Conservation (phyloP, 2,329 filamentous ascomycete genomes). For the Exserohilum rostratum region DNA sequence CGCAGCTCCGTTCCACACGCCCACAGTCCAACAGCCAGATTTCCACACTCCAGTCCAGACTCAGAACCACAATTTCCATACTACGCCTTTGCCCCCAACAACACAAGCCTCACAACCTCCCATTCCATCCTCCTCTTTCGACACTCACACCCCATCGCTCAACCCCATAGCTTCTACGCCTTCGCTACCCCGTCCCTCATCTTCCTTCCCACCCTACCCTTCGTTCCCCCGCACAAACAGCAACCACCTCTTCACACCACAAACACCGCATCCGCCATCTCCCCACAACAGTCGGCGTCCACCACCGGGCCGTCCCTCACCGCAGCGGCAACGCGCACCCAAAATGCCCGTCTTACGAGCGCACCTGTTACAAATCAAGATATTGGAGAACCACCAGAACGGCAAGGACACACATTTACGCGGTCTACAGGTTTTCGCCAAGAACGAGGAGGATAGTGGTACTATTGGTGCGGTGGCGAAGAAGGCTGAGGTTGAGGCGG, state of each 20-base stretch:
- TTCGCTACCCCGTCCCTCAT: slow-evolving; percentile 15
- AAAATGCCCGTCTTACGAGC: slow-evolving; percentile 78
- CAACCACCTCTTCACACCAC: slow-evolving; percentile 6
- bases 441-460: slow-evolving; percentile 43
- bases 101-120: too few species aligned
- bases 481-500: not conserved
- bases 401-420: slow-evolving; percentile 98
- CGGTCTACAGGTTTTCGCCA: slow-evolving; percentile 82
- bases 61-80: slow-evolving; percentile 2
- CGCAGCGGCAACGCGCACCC: slow-evolving; percentile 54
- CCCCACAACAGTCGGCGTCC: too few species aligned
- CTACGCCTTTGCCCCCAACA: not conserved
- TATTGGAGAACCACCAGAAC: slow-evolving; percentile 97
- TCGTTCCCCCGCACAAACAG: slow-evolving; percentile 27
- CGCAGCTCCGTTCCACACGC: slow-evolving; percentile 13
- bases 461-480: not conserved
- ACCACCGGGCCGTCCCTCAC: not conserved
- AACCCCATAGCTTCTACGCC: slow-evolving; percentile 14
- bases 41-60: slow-evolving; percentile 14
- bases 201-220: slow-evolving; percentile 23
- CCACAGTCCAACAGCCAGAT: not conserved
- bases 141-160: slow-evolving; percentile 6
- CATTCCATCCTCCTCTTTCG: not conserved
- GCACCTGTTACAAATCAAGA: slow-evolving; percentile 86
- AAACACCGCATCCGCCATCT: too few species aligned